A percentile compares a stretch with the other conserved stretches of the same genome.
These are phyloP conservation scores for Prunus persica DNA, from an alignment of 306 rosid genomes.

Conservation along the genomic window Prunus_persica_NCBIv2 NC_034015.1:20644001-20644500, in stretches of 20 bases:
- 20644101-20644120: slow-evolving; percentile 84
- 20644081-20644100: slow-evolving; percentile 80
- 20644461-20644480: slow-evolving; percentile 58
- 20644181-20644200: slow-evolving; percentile 74
- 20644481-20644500: slow-evolving; percentile 56
- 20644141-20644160: slow-evolving; percentile 47
- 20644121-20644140: slow-evolving; percentile 42
- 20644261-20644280: slow-evolving; percentile 75
- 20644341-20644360: slow-evolving; percentile 86
- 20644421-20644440: slow-evolving; percentile 56
- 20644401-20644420: slow-evolving; percentile 71
- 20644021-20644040: slow-evolving; percentile 51
- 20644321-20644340: slow-evolving; percentile 42
- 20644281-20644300: slow-evolving; percentile 79
- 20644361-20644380: slow-evolving; percentile 85
- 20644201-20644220: slow-evolving; percentile 83
- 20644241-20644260: slow-evolving; percentile 63
- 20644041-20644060: slow-evolving; percentile 53
- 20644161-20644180: slow-evolving; percentile 64
- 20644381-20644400: slow-evolving; percentile 78
- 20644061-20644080: slow-evolving; percentile 64
- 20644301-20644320: slow-evolving; percentile 49
- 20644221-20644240: slow-evolving; percentile 41
- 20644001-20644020: slow-evolving; percentile 55
- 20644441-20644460: slow-evolving; percentile 58